Conservation (phyloP, 2,329 filamentous ascomycete genomes). For the Ascochyta fabae region DNA sequence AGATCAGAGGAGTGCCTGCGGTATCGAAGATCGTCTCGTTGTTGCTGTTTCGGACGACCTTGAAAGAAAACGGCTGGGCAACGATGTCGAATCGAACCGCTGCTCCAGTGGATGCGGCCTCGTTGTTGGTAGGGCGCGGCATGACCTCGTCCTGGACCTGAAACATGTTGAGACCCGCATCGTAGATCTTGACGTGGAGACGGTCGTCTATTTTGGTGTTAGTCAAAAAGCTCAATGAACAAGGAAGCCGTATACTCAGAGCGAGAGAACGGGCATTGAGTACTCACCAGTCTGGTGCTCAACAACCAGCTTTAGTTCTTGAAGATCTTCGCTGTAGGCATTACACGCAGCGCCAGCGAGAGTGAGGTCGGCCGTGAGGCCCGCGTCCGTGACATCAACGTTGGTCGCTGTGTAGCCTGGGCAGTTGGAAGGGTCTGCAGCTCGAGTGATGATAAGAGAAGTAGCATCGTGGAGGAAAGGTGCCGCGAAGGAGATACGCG, state of each 20-base stretch:
- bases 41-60: slow-evolving; percentile 64
- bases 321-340: slow-evolving; percentile 64
- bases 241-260: not conserved
- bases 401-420: slow-evolving; percentile 73
- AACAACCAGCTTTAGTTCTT: slow-evolving; percentile 63
- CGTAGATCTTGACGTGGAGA: slow-evolving; percentile 77
- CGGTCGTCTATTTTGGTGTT: slow-evolving; percentile 60
- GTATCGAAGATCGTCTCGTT: slow-evolving; percentile 73
- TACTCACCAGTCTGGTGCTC: slow-evolving; percentile 65
- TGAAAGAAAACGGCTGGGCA: slow-evolving; percentile 71
- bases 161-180: slow-evolving; percentile 72
- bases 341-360: slow-evolving; percentile 72
- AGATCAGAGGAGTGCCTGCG: slow-evolving; percentile 69
- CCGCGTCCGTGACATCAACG: slow-evolving; percentile 59
- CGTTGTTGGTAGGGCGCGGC: slow-evolving; percentile 60
- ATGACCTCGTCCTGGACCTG: slow-evolving; percentile 75
- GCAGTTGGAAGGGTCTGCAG: slow-evolving; percentile 58
- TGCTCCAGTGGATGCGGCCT: slow-evolving; percentile 43
- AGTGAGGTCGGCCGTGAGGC: slow-evolving; percentile 71
- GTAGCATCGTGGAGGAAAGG: slow-evolving; percentile 21
- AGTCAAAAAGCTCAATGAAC: not conserved
- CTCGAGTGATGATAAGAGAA: slow-evolving; percentile 11
- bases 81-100: slow-evolving; percentile 62
- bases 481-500: slow-evolving; percentile 22
- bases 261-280: not conserved